Conservation (phyloP, 2,329 filamentous ascomycete genomes). For the Atkinsonella texensis region DNA sequence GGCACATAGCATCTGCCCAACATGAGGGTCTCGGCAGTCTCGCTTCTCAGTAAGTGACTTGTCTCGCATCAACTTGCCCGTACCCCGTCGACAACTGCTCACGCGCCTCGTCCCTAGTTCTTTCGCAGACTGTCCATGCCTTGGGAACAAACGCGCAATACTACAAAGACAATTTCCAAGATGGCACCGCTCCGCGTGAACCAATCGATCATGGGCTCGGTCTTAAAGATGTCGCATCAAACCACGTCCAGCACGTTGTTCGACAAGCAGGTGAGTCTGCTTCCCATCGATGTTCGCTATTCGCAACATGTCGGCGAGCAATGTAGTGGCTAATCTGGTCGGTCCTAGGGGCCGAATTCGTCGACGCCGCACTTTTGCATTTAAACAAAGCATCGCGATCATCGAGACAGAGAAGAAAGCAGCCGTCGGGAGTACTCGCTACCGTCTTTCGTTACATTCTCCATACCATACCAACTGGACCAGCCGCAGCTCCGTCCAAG, state of each 20-base stretch:
- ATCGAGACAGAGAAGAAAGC: slow-evolving; percentile 30
- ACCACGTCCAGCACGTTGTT: slow-evolving; percentile 14
- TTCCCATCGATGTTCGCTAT: neutral
- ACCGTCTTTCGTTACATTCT: slow-evolving; percentile 31
- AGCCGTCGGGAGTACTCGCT: slow-evolving; percentile 31
- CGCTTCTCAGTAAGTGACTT: slow-evolving; percentile 29
- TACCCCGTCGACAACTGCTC: slow-evolving; percentile 10
- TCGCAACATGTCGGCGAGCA: neutral
- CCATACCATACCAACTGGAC: slow-evolving; percentile 37
- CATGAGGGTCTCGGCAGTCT: slow-evolving; percentile 29
- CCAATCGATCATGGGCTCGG: slow-evolving; percentile 21
- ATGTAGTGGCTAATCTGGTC: neutral
- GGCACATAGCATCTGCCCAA: slow-evolving; percentile 24
- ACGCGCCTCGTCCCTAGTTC: slow-evolving; percentile 25
- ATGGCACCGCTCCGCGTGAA: slow-evolving; percentile 16
- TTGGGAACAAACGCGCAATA: slow-evolving; percentile 27
- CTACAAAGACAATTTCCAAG: slow-evolving; percentile 19
- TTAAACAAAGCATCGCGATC: slow-evolving; percentile 37
- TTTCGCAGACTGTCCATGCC: slow-evolving; percentile 31
- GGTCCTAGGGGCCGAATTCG: slow-evolving; percentile 36
- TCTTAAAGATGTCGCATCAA: slow-evolving; percentile 19
- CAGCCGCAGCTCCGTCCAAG: slow-evolving; percentile 33
- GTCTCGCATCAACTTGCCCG: neutral
- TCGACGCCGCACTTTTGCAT: slow-evolving; percentile 38
- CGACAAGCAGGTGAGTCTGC: slow-evolving; percentile 26